Evolutionary conservation across 176 grass and related monocot species (phyloP).

Genomic region (Dendrocalamus sinicus): DNA sequence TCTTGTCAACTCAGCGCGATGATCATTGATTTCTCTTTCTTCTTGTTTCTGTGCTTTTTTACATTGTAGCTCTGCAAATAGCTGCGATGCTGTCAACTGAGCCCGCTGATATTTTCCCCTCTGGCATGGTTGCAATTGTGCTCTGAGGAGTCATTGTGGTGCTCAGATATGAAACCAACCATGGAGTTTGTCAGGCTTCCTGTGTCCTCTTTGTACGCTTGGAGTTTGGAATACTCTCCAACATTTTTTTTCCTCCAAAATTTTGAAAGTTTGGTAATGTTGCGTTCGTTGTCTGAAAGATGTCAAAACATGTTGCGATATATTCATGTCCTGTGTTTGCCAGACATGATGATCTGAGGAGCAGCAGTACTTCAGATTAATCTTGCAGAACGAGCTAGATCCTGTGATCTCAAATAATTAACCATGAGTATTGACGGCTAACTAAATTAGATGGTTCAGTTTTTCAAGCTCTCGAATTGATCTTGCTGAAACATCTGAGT

Average conservation of each 20-base stretch:
- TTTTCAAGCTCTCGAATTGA: background rate
- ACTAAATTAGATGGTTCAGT: background rate
- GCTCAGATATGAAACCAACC: constrained; percentile 42
- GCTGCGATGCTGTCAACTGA: background rate
- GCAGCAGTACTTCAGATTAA: background rate
- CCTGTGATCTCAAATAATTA: background rate
- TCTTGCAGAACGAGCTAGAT: background rate
- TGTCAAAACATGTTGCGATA: background rate
- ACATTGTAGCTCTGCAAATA: background rate
- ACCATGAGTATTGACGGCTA: background rate
- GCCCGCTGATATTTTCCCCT: background rate
- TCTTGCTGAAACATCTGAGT: background rate
- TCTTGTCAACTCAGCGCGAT: background rate
- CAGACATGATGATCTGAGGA: background rate
- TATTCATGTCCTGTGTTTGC: background rate
- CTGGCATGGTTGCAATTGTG: background rate
- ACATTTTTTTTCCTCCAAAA: constrained; percentile 19
- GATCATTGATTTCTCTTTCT: background rate
- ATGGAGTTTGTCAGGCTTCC: constrained; percentile 57
- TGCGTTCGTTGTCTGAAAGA: background rate
- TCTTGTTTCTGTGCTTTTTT: background rate
- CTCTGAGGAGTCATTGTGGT: constrained; percentile 21
- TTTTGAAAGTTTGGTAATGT: background rate
- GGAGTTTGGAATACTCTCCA: constrained; percentile 64
- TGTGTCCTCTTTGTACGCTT: constrained; percentile 19